Conservation (phyloP, 495 filamentous ascomycete species). For the Aspergillus hancockii region DNA sequence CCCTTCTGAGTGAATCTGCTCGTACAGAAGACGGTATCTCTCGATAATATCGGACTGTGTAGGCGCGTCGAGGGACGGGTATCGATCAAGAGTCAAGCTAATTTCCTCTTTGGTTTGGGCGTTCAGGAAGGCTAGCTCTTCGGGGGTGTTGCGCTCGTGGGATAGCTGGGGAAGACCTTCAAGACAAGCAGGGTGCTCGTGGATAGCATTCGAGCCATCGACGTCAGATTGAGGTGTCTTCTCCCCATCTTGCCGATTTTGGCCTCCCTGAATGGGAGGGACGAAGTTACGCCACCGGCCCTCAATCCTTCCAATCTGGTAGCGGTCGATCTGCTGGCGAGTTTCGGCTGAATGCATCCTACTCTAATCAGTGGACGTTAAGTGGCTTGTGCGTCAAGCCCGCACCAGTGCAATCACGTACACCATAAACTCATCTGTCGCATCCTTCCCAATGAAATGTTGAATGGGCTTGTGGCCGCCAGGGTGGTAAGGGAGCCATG, state of each 20-base stretch:
- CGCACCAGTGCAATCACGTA: constrained; percentile 54
- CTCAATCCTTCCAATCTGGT: constrained; percentile 73
- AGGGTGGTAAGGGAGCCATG: constrained; percentile 86
- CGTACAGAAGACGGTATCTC: constrained; percentile 75
- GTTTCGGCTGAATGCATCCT: constrained; percentile 72
- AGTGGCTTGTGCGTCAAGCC: no score
- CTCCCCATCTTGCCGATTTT: no score
- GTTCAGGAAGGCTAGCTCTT: constrained; percentile 66
- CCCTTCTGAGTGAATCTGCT: constrained; percentile 69
- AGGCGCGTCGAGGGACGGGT: constrained; percentile 72
- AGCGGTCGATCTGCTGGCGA: constrained; percentile 65
- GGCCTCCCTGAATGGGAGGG: constrained; percentile 86
- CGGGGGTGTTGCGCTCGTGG: constrained; percentile 22
- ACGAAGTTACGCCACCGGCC: constrained; percentile 78
- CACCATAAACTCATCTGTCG: constrained; percentile 94
- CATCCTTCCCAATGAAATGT: constrained; percentile 96
- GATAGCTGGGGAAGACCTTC: constrained; percentile 28
- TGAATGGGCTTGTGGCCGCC: constrained; percentile 89
- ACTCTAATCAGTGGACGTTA: no score
- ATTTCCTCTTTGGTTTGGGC: constrained; percentile 75
- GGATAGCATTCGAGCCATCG: no score
- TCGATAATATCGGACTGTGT: constrained; percentile 77
- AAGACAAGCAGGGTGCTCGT: constrained; percentile 41
- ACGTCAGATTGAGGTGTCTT: no score
- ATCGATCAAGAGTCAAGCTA: constrained; percentile 72